Conservation (phyloP, 441 rosid genomes). For the Erodium texanum region DNA sequence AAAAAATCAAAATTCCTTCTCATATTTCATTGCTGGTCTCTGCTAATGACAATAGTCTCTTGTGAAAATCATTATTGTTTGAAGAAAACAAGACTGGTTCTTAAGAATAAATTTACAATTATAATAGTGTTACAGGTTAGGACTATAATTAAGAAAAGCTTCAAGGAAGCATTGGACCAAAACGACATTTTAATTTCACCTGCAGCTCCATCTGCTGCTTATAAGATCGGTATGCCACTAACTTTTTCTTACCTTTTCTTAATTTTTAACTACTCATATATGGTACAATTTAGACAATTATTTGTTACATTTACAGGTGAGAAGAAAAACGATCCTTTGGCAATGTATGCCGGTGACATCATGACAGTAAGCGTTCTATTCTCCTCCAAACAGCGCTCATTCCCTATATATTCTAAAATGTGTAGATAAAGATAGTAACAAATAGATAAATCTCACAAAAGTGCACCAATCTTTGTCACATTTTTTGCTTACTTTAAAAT, state of each 20-base stretch:
- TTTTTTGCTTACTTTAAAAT: too few relatives aligned
- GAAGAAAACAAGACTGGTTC: neutral
- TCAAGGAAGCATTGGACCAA: slow-evolving; percentile 57
- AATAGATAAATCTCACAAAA: too few relatives aligned
- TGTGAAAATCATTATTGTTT: neutral
- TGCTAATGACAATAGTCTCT: too few relatives aligned
- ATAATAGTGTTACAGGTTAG: slow-evolving; percentile 50
- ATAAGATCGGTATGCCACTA: slow-evolving; percentile 54
- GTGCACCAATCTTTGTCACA: too few relatives aligned
- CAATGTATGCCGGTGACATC: slow-evolving; percentile 92
- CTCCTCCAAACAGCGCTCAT: neutral
- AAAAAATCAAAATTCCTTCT: neutral
- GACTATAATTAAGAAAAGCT: slow-evolving; percentile 61
- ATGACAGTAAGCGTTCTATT: slow-evolving; percentile 51
- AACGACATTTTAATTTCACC: slow-evolving; percentile 86
- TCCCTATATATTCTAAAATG: slow-evolving; percentile 7
- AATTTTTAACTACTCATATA: neutral
- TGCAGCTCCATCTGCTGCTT: slow-evolving; percentile 88
- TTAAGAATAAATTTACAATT: slow-evolving; percentile 26
- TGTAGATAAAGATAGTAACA: too few relatives aligned
- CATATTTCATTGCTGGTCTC: too few relatives aligned
- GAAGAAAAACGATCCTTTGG: slow-evolving; percentile 84
- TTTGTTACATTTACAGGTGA: slow-evolving; percentile 41
- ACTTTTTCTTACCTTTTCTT: neutral
- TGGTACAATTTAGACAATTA: neutral